phyloP scores from a whole-genome alignment of 2,329 filamentous ascomycete species.

The Orbilia ellipsospora region DNA sequence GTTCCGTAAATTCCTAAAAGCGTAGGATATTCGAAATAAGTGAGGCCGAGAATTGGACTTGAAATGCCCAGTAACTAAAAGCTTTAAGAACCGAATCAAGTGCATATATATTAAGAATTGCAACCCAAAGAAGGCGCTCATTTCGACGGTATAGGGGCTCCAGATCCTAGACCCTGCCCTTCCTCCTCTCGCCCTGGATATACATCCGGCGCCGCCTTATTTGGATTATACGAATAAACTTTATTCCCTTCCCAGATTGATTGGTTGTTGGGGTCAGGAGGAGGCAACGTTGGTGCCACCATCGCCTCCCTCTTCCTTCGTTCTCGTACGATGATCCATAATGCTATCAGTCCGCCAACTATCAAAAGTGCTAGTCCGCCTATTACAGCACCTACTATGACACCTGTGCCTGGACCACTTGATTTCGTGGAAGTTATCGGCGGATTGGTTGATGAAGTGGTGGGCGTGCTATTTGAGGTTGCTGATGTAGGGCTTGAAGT shows the following conservation, averaged over 20 bases:
- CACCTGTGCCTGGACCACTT: not conserved
- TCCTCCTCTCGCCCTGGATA: conserved; percentile 12
- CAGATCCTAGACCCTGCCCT: not conserved
- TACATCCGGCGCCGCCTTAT: conserved; percentile 9
- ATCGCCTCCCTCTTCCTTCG: not conserved
- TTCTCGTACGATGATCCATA: conserved; percentile 16
- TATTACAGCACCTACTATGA: conserved; percentile 11
- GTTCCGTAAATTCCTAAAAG: too few relatives aligned
- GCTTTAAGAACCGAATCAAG: too few relatives aligned
- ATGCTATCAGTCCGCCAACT: not conserved
- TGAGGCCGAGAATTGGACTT: too few relatives aligned
- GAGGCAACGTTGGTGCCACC: not conserved
- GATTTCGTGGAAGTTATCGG: not conserved
- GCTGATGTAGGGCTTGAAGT: not conserved
- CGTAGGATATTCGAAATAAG: too few relatives aligned
- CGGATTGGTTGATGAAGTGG: not conserved
- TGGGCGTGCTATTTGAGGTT: not conserved
- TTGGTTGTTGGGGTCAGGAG: conserved; percentile 8
- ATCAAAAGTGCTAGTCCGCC: conserved; percentile 11
- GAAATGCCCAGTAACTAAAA: too few relatives aligned
- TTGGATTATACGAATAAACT: conserved; percentile 20
- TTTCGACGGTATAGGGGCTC: not conserved
- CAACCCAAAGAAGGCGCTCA: not conserved
- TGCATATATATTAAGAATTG: not conserved
- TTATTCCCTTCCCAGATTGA: conserved; percentile 23